Evolutionary conservation across 139 green algal genomes (phyloP), one percentile per base, ranked within the genome.

Genomic region (Ostreobium quekettii): DNA sequence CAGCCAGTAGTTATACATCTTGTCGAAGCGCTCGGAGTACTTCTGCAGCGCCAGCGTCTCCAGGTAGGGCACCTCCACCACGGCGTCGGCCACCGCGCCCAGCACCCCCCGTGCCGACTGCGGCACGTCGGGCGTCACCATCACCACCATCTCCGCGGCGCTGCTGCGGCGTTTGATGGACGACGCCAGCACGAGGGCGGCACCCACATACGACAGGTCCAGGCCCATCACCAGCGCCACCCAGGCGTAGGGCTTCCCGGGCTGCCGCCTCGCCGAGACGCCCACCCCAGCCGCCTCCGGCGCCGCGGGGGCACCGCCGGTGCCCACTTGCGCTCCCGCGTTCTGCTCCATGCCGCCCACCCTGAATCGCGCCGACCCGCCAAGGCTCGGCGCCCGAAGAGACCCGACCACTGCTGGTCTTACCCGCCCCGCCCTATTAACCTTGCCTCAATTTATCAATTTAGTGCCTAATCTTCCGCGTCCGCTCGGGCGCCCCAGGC

Each of bases 1-100:
- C 19, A 71, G 65, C 65, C 65, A 71, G 37, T 47, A 64, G 42
- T 71, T 48, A 36, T 71, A 60, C 37, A 47, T 71, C 11, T 56
- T n/a, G 65, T 60, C 48, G 46, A 71, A 71, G 38, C 65, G 65
- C 38, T 36, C 47, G 15, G 48, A 60, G 65, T 71, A 71, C 35
- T 63, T 60, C 46, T 71, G 65, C 8, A 48, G 31, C 19, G 49
- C 65, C 22, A 64, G 7, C 39, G 49, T 71, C 42, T 60, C 29
- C 5, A 71, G 35, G 42, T 71, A 60, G 26, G 31, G 47, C 11
- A 71, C 65, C 46, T 48, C 47, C 28, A 64, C 65, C 22, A 71
- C 65, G 38, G 7, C 15, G 36, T 70, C 38, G 65, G 7, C 53
- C 4, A 71, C n/a, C 11, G n/a, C 5, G 5, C 3, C 42, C 42